phyloP scores from a whole-genome alignment of 495 filamentous ascomycete species.

The Jackrogersella multiformis region DNA sequence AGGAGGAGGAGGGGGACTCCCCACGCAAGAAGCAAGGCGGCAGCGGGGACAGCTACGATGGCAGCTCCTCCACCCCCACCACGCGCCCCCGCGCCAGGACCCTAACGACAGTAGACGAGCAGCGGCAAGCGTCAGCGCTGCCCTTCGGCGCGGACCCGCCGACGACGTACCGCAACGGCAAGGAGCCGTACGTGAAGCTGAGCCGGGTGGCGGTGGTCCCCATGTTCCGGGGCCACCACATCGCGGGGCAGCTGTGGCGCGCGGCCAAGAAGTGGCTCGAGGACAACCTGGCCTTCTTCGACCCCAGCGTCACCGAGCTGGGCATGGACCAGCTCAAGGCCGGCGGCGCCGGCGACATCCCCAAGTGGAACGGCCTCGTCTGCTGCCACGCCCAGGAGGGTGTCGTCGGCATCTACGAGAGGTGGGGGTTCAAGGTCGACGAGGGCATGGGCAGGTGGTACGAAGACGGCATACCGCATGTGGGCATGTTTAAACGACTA shows the following conservation, averaged over 20 bases:
- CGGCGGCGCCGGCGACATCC: constrained; percentile 44
- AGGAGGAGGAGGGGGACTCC: constrained; percentile 10
- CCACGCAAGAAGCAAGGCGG: neutral
- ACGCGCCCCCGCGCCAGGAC: constrained; percentile 4
- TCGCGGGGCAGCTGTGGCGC: constrained; percentile 70
- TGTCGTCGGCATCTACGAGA: constrained; percentile 67
- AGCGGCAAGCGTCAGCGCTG: constrained; percentile 23
- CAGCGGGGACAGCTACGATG: too few relatives aligned
- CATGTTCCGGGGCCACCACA: constrained; percentile 68
- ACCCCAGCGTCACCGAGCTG: constrained; percentile 58
- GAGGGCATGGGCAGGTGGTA: constrained; percentile 76
- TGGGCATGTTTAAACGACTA: constrained; percentile 74
- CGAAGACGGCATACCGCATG: constrained; percentile 86
- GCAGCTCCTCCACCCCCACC: too few relatives aligned
- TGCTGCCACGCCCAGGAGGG: constrained; percentile 77
- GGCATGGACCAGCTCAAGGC: constrained; percentile 50
- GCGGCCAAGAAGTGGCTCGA: constrained; percentile 69
- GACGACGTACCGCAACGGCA: constrained; percentile 61
- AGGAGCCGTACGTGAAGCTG: constrained; percentile 80
- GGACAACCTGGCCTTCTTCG: constrained; percentile 61
- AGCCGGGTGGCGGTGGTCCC: constrained; percentile 75
- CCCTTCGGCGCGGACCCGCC: constrained; percentile 52
- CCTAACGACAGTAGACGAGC: constrained; percentile 20
- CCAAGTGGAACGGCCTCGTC: constrained; percentile 72
- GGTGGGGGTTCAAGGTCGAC: constrained; percentile 76